A percentile compares a stretch with the other conserved stretches of the same genome.
These are phyloP conservation scores for Nitzschia sp. DNA, from an alignment of 108 stramenopile genomes.

Conservation along the genomic window DNA sequence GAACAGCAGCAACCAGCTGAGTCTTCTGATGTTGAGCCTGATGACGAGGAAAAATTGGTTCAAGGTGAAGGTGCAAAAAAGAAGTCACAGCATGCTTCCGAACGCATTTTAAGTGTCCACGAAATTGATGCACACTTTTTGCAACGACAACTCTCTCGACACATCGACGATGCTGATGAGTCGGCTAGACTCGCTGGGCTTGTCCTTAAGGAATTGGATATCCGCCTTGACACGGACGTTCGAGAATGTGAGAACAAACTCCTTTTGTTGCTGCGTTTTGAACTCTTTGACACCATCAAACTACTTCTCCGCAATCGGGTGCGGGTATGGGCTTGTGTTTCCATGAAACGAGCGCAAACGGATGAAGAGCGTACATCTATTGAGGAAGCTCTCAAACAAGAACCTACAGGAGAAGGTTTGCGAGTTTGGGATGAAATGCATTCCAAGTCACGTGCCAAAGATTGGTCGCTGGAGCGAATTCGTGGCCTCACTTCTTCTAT, in stretches of 20 bases:
- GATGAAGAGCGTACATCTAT: slow-evolving; percentile 81
- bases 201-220: slow-evolving; percentile 74
- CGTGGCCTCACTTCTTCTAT: slow-evolving; percentile 59
- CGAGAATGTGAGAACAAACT: slow-evolving; percentile 95
- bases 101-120: slow-evolving; percentile 81
- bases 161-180: slow-evolving; percentile 87
- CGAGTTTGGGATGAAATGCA: slow-evolving; percentile 83
- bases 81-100: slow-evolving; percentile 36
- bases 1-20: slow-evolving; percentile 48
- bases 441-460: slow-evolving; percentile 66
- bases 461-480: slow-evolving; percentile 83
- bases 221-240: slow-evolving; percentile 57
- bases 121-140: slow-evolving; percentile 97
- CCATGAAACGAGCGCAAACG: slow-evolving; percentile 88
- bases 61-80: slow-evolving; percentile 47
- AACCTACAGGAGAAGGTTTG: slow-evolving; percentile 81
- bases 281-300: slow-evolving; percentile 95
- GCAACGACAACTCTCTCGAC: slow-evolving; percentile 84
- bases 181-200: slow-evolving; percentile 81
- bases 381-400: slow-evolving; percentile 73
- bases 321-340: slow-evolving; percentile 89
- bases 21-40: slow-evolving; percentile 25
- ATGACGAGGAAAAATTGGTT: slow-evolving; percentile 61
- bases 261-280: slow-evolving; percentile 90
- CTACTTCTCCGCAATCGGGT: slow-evolving; percentile 85